Percentiles rank a stretch among this genome's conserved stretches.
These are phyloP conservation scores for Ophiocordyceps camponoti-leonardi DNA, from an alignment of 2,329 filamentous ascomycete species.

Conservation along the genomic window DNA sequence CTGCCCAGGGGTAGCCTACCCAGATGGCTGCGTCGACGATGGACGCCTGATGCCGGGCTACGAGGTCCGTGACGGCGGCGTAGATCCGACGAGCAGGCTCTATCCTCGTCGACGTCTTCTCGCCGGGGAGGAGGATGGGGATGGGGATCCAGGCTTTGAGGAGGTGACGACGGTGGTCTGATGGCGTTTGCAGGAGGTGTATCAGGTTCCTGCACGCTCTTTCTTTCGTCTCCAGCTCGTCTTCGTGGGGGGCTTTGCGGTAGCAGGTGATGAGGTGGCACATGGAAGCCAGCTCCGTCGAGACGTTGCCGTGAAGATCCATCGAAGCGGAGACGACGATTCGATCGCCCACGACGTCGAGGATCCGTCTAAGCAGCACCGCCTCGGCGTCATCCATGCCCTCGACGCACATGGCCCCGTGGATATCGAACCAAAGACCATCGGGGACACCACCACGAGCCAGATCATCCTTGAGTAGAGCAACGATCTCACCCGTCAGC, in stretches of 20 bases:
- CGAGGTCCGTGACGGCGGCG: constrained; percentile 24
- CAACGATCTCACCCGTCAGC: constrained; percentile 22
- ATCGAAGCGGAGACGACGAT: constrained; percentile 34
- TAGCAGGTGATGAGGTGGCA: constrained; percentile 35
- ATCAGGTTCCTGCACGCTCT: constrained; percentile 32
- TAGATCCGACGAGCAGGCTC: constrained; percentile 35
- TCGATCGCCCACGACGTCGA: constrained; percentile 23
- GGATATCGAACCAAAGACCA: constrained; percentile 37
- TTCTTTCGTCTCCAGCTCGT: constrained; percentile 30
- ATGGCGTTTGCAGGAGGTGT: constrained; percentile 13
- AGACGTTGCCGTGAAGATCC: constrained; percentile 39
- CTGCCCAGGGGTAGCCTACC: constrained; percentile 39
- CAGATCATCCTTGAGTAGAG: constrained; percentile 19
- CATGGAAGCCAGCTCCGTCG: constrained; percentile 26
- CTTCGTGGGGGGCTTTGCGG: constrained; percentile 33
- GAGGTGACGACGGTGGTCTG: constrained; percentile 14
- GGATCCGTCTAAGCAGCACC: constrained; percentile 26
- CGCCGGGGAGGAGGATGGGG: constrained; percentile 32
- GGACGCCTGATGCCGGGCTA: constrained; percentile 13
- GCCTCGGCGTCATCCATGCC: constrained; percentile 28
- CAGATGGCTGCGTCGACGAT: constrained; percentile 34
- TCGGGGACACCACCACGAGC: constrained; percentile 19
- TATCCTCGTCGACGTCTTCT: constrained; percentile 35
- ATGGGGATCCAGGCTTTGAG: constrained; percentile 34
- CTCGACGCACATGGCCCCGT: constrained; percentile 37